phyloP scores from a whole-genome alignment of 1,139 yeast species.

The Blastobotrys petasosporus region DNA sequence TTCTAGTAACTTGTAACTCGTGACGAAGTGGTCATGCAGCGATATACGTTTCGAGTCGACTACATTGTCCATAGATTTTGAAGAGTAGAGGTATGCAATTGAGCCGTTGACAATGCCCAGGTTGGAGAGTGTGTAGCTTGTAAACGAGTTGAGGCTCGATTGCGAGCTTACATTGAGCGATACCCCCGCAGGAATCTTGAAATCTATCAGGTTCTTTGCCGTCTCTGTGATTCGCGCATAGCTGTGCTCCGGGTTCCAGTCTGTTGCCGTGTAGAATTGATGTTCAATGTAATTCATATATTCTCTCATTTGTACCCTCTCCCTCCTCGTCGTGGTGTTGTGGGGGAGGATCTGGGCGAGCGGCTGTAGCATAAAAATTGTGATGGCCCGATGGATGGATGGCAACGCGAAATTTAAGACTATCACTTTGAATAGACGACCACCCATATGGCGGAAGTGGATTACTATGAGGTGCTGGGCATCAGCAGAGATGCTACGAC shows the following conservation, averaged over 20 bases:
- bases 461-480: slow-evolving; percentile 64
- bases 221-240: slow-evolving; percentile 69
- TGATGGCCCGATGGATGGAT: neutral
- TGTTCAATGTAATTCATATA: slow-evolving; percentile 80
- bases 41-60: slow-evolving; percentile 50
- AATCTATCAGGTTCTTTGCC: slow-evolving; percentile 64
- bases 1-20: slow-evolving; percentile 65
- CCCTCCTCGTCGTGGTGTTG: neutral
- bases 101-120: slow-evolving; percentile 72
- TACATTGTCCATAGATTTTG: slow-evolving; percentile 49
- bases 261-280: slow-evolving; percentile 61
- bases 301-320: slow-evolving; percentile 50
- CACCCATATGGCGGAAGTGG: slow-evolving; percentile 19
- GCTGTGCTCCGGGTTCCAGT: slow-evolving; percentile 73
- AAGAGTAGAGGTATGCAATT: slow-evolving; percentile 71
- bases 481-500: slow-evolving; percentile 56
- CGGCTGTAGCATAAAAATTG: neutral
- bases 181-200: slow-evolving; percentile 64
- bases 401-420: neutral
- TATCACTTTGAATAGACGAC: neutral
- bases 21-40: slow-evolving; percentile 59
- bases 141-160: slow-evolving; percentile 65
- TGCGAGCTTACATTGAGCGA: slow-evolving; percentile 66
- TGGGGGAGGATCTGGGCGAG: neutral
- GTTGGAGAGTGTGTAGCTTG: slow-evolving; percentile 68